These are phyloP conservation scores for Teunomyces tritomae DNA, from an alignment of 805 yeast genomes.

Conservation along the genomic window DNA sequence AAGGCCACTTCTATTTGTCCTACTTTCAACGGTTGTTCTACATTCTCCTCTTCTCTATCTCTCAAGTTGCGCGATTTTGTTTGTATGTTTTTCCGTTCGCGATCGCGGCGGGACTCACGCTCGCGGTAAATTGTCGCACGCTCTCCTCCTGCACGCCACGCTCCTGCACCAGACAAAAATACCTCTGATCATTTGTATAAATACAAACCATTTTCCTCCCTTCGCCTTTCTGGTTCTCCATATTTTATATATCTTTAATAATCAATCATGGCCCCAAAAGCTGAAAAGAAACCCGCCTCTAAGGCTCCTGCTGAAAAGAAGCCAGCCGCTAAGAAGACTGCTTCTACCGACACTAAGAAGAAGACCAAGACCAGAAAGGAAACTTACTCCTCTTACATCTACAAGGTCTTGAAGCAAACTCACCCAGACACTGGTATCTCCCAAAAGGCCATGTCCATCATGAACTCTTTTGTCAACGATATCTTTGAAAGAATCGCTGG, in stretches of 20 bases:
- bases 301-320: conserved; percentile 97
- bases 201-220: conserved; percentile 2
- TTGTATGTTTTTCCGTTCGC: conserved; percentile 3
- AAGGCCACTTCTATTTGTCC: too few species aligned
- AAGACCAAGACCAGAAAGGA: conserved; percentile 96
- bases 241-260: conserved; percentile 1
- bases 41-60: conserved; percentile 1
- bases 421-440: conserved; percentile 99
- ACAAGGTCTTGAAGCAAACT: conserved; percentile 97
- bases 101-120: background rate
- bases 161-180: conserved; percentile 1
- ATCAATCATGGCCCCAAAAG: conserved; percentile 34
- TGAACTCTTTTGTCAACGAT: conserved; percentile 98
- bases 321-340: conserved; percentile 82
- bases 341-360: conserved; percentile 79
- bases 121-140: conserved; percentile 3
- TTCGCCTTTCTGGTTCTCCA: background rate
- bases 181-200: conserved; percentile 2
- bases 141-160: conserved; percentile 5
- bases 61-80: conserved; percentile 1
- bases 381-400: conserved; percentile 96
- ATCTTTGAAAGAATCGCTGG: conserved; percentile 97
- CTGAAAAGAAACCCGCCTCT: conserved; percentile 81
- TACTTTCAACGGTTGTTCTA: background rate
- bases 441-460: conserved; percentile 96